Conservation (phyloP, 495 filamentous ascomycete species). For the Lophiostoma macrostomum region DNA sequence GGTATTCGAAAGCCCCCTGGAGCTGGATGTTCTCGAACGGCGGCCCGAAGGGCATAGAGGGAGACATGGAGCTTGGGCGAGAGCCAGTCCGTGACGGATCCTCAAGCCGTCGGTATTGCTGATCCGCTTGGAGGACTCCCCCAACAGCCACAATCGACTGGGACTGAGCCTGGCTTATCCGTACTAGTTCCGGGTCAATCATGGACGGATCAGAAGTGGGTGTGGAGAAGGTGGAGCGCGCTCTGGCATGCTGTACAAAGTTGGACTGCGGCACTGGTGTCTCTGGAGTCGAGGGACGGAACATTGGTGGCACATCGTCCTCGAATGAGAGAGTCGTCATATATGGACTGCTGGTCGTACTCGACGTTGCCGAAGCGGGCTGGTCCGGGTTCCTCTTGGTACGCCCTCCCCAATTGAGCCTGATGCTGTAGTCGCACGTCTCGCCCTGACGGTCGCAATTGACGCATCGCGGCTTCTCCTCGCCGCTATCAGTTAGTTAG, state of each 20-base stretch:
- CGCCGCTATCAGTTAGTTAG: slow-evolving; percentile 50
- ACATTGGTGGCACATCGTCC: slow-evolving; percentile 15
- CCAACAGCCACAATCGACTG: slow-evolving; percentile 12
- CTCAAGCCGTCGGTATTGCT: not conserved
- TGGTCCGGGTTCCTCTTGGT: slow-evolving; percentile 47
- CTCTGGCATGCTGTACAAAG: slow-evolving; percentile 23
- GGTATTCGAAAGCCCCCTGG: slow-evolving; percentile 21
- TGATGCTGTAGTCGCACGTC: slow-evolving; percentile 80
- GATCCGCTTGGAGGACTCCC: slow-evolving; percentile 5
- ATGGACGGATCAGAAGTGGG: slow-evolving; percentile 16
- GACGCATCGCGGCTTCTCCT: slow-evolving; percentile 72
- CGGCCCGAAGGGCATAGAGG: slow-evolving; percentile 19
- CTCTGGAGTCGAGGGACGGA: slow-evolving; percentile 15
- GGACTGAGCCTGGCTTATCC: slow-evolving; percentile 22
- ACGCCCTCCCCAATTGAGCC: slow-evolving; percentile 80
- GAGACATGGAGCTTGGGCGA: slow-evolving; percentile 18
- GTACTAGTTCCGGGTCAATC: slow-evolving; percentile 31
- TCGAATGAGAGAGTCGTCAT: slow-evolving; percentile 24
- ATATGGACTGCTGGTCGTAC: slow-evolving; percentile 26
- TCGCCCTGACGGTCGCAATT: slow-evolving; percentile 78
- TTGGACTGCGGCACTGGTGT: slow-evolving; percentile 2
- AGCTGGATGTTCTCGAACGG: slow-evolving; percentile 17
- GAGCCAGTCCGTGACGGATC: not conserved
- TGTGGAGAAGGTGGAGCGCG: slow-evolving; percentile 17
- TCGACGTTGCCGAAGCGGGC: slow-evolving; percentile 20